Conservation (phyloP, 2,329 filamentous ascomycete species). For the Paraphaeosphaeria minitans region DNA sequence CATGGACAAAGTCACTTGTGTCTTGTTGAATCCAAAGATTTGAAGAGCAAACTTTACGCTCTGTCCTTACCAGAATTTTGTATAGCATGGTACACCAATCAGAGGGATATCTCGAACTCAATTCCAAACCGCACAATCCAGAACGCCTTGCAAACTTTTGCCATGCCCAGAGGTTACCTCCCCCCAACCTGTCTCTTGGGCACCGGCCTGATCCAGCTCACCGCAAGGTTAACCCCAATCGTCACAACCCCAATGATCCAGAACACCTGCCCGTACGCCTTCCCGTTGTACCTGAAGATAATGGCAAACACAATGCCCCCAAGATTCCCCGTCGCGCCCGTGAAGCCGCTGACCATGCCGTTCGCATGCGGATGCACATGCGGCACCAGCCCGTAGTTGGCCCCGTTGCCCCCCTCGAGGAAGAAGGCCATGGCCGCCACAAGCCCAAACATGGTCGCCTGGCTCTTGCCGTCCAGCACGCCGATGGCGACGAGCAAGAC, state of each 20-base stretch:
- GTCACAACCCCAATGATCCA: slow-evolving; percentile 81
- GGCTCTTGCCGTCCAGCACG: slow-evolving; percentile 61
- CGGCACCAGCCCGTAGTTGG: slow-evolving; percentile 81
- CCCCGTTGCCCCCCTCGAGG: slow-evolving; percentile 80
- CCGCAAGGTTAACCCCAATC: slow-evolving; percentile 68
- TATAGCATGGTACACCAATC: neutral
- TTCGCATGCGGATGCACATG: slow-evolving; percentile 83
- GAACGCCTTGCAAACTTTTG: neutral
- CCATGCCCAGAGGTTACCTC: neutral
- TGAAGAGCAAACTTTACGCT: neutral
- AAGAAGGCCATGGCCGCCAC: slow-evolving; percentile 78
- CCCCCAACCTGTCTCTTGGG: slow-evolving; percentile 38
- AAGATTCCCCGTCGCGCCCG: slow-evolving; percentile 80
- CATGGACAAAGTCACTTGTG: too few species aligned
- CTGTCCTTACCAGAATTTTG: neutral
- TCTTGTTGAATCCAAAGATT: too few species aligned
- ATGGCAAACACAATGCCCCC: slow-evolving; percentile 84
- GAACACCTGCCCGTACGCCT: slow-evolving; percentile 69
- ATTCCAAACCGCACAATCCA: neutral
- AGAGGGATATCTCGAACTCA: neutral
- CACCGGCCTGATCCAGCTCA: slow-evolving; percentile 66
- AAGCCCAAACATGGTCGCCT: slow-evolving; percentile 73
- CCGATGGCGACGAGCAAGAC: slow-evolving; percentile 66
- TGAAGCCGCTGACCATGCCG: slow-evolving; percentile 74
- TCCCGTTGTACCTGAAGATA: slow-evolving; percentile 74